Conservation (phyloP, 345 rosid species). For the Iberis pinnata region DNA sequence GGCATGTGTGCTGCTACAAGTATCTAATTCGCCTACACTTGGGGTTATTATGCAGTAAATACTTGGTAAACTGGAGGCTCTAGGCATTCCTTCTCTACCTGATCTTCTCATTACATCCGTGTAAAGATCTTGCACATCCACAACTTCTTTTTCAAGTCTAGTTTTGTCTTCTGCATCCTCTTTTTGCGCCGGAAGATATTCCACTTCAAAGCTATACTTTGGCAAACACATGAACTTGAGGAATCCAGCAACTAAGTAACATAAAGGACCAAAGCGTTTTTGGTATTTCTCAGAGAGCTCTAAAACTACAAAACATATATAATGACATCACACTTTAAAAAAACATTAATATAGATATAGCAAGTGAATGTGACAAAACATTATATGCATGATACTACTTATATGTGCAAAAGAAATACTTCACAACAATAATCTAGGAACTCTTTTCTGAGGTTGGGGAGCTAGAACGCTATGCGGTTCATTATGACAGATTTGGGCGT, state of each 20-base stretch:
- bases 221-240: conserved; percentile 94
- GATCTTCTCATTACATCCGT: conserved; percentile 81
- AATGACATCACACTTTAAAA: conserved; percentile 17
- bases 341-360: background rate
- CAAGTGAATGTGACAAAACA: conserved; percentile 3
- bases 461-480: conserved; percentile 77
- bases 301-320: conserved; percentile 56
- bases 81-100: conserved; percentile 71
- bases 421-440: too few relatives aligned
- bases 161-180: conserved; percentile 56
- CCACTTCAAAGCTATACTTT: conserved; percentile 88
- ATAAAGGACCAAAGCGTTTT: conserved; percentile 91
- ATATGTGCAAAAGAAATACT: too few relatives aligned
- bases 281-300: conserved; percentile 93
- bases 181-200: conserved; percentile 78
- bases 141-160: conserved; percentile 41
- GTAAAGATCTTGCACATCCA: conserved; percentile 75
- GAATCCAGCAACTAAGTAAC: conserved; percentile 94
- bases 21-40: conserved; percentile 72
- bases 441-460: conserved; percentile 89
- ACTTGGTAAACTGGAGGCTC: conserved; percentile 95
- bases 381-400: conserved; percentile 1
- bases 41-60: conserved; percentile 94
- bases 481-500: conserved; percentile 69
- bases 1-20: conserved; percentile 66